Evolutionary conservation across 768 basidiomycete genomes (phyloP).

Genomic region (Megacollybia marginata): DNA sequence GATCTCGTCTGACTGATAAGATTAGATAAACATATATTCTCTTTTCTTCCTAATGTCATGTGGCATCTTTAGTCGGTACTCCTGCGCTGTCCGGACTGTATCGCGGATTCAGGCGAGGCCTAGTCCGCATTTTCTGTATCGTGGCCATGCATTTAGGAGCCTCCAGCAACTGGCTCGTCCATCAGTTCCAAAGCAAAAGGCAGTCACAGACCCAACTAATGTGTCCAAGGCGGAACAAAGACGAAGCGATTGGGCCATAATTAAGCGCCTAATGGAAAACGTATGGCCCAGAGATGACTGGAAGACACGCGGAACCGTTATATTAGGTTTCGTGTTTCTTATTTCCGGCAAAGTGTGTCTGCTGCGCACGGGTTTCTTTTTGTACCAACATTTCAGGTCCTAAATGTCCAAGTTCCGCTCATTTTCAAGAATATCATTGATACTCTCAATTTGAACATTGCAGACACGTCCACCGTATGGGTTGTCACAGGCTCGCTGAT

Average conservation of each 20-base stretch:
- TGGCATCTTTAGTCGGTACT: background rate
- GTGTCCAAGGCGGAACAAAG: slow-evolving; percentile 29
- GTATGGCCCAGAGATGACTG: slow-evolving; percentile 90
- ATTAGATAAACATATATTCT: too few relatives aligned
- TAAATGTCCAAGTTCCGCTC: slow-evolving; percentile 98
- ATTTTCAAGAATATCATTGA: slow-evolving; percentile 93
- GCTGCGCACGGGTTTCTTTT: slow-evolving; percentile 1
- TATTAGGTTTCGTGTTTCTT: slow-evolving; percentile 75
- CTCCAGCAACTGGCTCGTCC: background rate
- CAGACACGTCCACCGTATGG: slow-evolving; percentile 75
- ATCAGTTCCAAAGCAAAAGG: background rate
- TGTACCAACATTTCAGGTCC: slow-evolving; percentile 39
- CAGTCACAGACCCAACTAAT: background rate
- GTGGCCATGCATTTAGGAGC: background rate
- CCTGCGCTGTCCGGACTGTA: background rate
- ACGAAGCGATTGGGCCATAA: slow-evolving; percentile 78
- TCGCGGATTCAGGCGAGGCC: background rate
- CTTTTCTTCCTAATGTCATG: background rate
- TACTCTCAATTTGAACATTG: slow-evolving; percentile 76
- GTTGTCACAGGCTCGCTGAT: slow-evolving; percentile 85
- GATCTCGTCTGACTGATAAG: too few relatives aligned
- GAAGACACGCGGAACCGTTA: slow-evolving; percentile 73
- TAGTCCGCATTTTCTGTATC: background rate
- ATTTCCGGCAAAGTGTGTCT: slow-evolving; percentile 74
- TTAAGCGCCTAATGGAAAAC: slow-evolving; percentile 75